Evolutionary conservation across 768 basidiomycete species (phyloP), one percentile per base, ranked within the genome.

Genomic region (Scleroderma bovista): DNA sequence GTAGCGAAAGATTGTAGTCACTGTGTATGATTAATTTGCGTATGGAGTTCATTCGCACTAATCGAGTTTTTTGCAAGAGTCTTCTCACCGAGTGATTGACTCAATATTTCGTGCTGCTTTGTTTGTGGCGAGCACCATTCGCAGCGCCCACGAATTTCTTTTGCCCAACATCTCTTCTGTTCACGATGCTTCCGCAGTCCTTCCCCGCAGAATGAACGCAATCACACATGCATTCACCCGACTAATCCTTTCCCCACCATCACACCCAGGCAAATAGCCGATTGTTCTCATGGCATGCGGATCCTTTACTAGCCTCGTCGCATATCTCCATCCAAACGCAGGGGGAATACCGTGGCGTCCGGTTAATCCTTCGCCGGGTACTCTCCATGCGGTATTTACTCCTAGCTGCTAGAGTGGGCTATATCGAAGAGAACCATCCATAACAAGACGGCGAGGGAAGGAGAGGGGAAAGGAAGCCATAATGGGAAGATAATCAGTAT

Each of bases 231-330:
- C n/a, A n/a, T 57, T 85, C 86, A 3, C 77, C 77, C 39, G 73
- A 80, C 58, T 90, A 89, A 60, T 59, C 75, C 22, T 88, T 90
- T 56, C 79, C 84, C 19, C 75, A 75, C 45, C 77, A 86, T 59
- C 83, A 86, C 48, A 86, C 61, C 63, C 81, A 8, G 71, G 68
- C 19, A 90, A 86, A 70, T 84, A 84, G 8, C 95, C 93, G n/a
- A 72, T 96, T 57, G 89, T 93, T 48, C 84, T 96, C 54, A 92
- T 99, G 52, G 96, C 93, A 41, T 99, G 96, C 63, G 96, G 95
- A 24, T 95, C 92, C 48, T 97, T 97, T 80, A n/a, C n/a, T n/a
- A 94, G 91, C 60, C 95, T 95, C 11, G 88, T 96, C 54, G 96
- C 94, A n/a, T 95, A 93, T 63, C 86, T 95, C 46, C 93, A 96